Evolutionary conservation across 176 grass and related monocot species (phyloP), one percentile per base, ranked within the genome.

Genomic region (Puya raimondii): DNA sequence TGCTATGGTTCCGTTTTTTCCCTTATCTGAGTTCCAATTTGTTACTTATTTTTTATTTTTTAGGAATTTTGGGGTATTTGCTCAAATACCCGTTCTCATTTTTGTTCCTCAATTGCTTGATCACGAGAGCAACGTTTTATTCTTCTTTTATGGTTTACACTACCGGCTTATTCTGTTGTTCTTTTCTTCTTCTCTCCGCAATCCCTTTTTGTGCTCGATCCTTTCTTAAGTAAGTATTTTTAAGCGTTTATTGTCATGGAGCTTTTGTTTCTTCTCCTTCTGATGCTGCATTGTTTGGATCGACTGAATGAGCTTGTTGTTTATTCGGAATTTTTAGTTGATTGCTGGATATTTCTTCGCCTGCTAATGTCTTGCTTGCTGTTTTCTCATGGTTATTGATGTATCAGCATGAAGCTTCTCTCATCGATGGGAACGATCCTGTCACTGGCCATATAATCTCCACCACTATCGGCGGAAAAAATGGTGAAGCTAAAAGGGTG

Each of bases 381-480:
- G 78, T 14, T 12, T 42, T 80, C 77, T 80, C 77, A 82, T 12
- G 27, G 1, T 3, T 78, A 74, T 66, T 78, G 71, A 63, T 14
- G 12, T 85, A 17, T 48, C 80, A 91, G 79, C 76, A 80, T 70
- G 78, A 51, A 22, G 70, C 79, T 64, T 47, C 91, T 78, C 27
- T 90, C 61, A 70, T 83, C 16, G 86, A 85, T 64, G 91, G 81
- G 72, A 87, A 57, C 48, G 81, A 85, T 73, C 79, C 81, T 12
- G 79, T 87, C 50, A 96, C 87, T 13, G 91, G 91, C 66, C 91
- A 96, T 68, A 90, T 96, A 79, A 96, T 96, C 64, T 96, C 91
- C 15, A 96, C 91, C 20, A 96, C 91, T 3, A 90, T 90, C n/a
- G 91, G 84, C 71, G 91, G 91, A 64, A 96, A 96, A 79, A 96